Conservation (phyloP, 139 green algal species). For the Chlamydomonas sp. region DNA sequence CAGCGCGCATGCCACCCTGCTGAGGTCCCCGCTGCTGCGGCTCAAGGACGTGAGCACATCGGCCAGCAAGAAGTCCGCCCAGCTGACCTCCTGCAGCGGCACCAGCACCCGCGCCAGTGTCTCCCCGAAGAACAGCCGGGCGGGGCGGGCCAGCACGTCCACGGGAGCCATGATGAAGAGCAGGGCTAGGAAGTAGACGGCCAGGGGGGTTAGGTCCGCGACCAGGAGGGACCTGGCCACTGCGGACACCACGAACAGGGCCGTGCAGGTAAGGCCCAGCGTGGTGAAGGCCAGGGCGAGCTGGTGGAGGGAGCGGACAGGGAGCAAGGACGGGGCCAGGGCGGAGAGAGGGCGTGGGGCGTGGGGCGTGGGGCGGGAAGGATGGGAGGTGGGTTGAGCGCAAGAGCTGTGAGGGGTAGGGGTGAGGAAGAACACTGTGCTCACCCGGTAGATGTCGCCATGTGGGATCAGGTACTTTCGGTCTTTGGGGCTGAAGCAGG, state of each 20-base stretch:
- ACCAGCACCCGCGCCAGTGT: constrained; percentile 74
- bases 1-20: constrained; percentile 68
- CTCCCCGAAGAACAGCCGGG: constrained; percentile 66
- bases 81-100: constrained; percentile 81
- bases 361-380: too few relatives aligned
- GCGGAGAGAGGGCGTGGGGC: not conserved
- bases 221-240: not conserved
- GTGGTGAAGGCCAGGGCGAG: constrained; percentile 50
- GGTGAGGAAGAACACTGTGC: not conserved
- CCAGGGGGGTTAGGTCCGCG: constrained; percentile 46
- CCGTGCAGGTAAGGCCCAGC: constrained; percentile 41
- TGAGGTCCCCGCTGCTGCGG: constrained; percentile 83
- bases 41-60: constrained; percentile 94
- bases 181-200: constrained; percentile 60
- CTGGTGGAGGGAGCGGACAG: constrained; percentile 11
- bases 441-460: constrained; percentile 39
- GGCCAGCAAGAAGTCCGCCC: constrained; percentile 96
- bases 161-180: constrained; percentile 62
- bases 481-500: constrained; percentile 75
- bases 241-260: constrained; percentile 37
- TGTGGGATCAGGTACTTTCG: constrained; percentile 59
- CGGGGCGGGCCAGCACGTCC: constrained; percentile 39
- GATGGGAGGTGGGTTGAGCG: too few relatives aligned
- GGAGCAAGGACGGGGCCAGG: not conserved
- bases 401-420: too few relatives aligned